Evolutionary conservation across 306 rosid genomes (phyloP).

Genomic region (Ceratonia siliqua): DNA sequence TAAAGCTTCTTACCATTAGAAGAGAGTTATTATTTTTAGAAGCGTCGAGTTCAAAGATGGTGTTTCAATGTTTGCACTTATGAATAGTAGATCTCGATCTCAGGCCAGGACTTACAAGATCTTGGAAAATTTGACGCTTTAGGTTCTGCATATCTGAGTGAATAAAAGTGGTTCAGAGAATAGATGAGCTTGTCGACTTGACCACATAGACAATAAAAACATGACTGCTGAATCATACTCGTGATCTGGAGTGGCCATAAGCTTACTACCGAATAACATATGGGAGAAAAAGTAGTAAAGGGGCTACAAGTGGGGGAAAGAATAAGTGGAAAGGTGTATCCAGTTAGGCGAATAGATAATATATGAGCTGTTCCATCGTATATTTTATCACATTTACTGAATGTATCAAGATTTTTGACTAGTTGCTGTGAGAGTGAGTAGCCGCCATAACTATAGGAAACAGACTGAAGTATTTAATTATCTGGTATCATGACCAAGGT

Average conservation of each 20-base stretch:
- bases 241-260: slow-evolving; percentile 8
- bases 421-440: slow-evolving; percentile 10
- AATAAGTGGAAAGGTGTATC: slow-evolving; percentile 20
- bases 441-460: background rate
- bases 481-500: background rate
- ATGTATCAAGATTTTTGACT: background rate
- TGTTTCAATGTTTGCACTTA: background rate
- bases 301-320: slow-evolving; percentile 26
- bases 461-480: background rate
- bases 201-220: background rate
- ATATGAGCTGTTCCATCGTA: background rate
- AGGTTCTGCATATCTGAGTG: background rate
- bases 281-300: background rate
- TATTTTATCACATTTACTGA: slow-evolving; percentile 1
- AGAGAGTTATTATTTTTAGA: background rate
- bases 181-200: background rate
- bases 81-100: background rate
- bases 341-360: background rate
- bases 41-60: background rate
- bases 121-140: slow-evolving; percentile 4
- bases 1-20: background rate
- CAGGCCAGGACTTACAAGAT: background rate
- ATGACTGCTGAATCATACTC: background rate
- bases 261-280: slow-evolving; percentile 4
- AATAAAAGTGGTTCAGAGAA: background rate